phyloP scores from a whole-genome alignment of 352 stramenopile species.

The Pythium periplocum region DNA sequence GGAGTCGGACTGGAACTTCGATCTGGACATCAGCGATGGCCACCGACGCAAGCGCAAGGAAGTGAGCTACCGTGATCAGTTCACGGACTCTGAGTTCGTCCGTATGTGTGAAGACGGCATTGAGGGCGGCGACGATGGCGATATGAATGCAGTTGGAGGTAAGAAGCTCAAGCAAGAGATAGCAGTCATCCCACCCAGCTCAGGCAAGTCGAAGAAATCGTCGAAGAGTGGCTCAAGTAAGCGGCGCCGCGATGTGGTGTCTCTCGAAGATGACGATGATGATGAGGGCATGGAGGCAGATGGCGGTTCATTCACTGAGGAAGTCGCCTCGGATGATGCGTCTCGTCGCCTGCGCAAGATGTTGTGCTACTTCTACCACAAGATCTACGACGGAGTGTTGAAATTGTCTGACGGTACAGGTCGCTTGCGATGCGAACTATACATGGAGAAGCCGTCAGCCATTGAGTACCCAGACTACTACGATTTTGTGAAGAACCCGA shows the following conservation, averaged over 20 bases:
- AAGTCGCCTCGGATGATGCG: conserved; percentile 31
- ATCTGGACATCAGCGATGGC: conserved; percentile 33
- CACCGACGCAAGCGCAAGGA: conserved; percentile 74
- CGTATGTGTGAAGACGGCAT: conserved; percentile 86
- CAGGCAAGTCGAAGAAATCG: conserved; percentile 5
- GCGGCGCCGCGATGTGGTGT: conserved; percentile 11
- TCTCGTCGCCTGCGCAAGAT: conserved; percentile 52
- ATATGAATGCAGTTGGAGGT: conserved; percentile 13
- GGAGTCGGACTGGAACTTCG: conserved; percentile 60
- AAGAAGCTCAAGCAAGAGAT: conserved; percentile 30
- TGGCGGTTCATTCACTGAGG: conserved; percentile 20
- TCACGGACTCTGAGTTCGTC: conserved; percentile 83
- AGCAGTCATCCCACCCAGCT: background rate
- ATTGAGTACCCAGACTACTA: conserved; percentile 89
- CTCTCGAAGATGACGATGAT: conserved; percentile 10
- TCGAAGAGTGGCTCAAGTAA: conserved; percentile 14
- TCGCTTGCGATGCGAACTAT: conserved; percentile 63
- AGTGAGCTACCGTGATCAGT: conserved; percentile 83
- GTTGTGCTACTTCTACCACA: conserved; percentile 77
- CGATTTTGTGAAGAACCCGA: conserved; percentile 78
- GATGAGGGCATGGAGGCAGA: conserved; percentile 30
- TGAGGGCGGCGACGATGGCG: conserved; percentile 29
- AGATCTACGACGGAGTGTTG: conserved; percentile 79
- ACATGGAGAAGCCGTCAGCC: conserved; percentile 75
- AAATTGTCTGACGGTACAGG: conserved; percentile 71